phyloP scores from a whole-genome alignment of 805 yeast genomes.

The Saccharomycopsis schoenii region DNA sequence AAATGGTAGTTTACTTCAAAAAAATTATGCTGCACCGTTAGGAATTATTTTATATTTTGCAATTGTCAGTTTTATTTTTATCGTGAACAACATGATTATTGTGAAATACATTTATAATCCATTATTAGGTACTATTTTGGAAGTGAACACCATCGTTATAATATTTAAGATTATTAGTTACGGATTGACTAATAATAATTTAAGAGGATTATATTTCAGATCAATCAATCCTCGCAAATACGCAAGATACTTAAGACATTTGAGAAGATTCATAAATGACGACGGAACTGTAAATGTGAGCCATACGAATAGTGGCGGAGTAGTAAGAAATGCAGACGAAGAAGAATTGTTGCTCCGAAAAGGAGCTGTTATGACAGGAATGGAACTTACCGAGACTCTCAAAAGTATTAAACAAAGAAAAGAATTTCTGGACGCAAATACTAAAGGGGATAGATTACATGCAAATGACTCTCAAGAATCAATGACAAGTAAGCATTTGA shows the following conservation, averaged over 20 bases:
- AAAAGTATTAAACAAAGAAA: slow-evolving; percentile 12
- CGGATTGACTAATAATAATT: slow-evolving; percentile 35
- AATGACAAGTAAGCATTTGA: slow-evolving; percentile 3
- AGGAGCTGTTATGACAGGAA: slow-evolving; percentile 13
- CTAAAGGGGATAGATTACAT: neutral
- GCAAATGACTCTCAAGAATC: neutral
- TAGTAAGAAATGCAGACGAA: slow-evolving; percentile 4
- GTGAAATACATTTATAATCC: slow-evolving; percentile 31
- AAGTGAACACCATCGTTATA: slow-evolving; percentile 31
- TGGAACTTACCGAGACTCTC: slow-evolving; percentile 11
- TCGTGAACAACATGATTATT: slow-evolving; percentile 25
- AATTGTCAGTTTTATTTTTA: slow-evolving; percentile 24
- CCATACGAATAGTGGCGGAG: neutral
- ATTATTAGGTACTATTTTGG: slow-evolving; percentile 33
- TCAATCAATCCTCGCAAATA: slow-evolving; percentile 16
- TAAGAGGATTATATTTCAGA: slow-evolving; percentile 27
- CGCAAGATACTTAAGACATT: slow-evolving; percentile 7
- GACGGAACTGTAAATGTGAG: slow-evolving; percentile 16
- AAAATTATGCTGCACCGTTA: slow-evolving; percentile 24
- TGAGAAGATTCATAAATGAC: slow-evolving; percentile 5
- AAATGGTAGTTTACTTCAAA: slow-evolving; percentile 8
- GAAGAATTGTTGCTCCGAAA: slow-evolving; percentile 7
- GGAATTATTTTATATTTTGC: slow-evolving; percentile 27
- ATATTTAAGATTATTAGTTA: slow-evolving; percentile 34
- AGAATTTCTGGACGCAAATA: neutral